Evolutionary conservation across 208 protist species (phyloP), one percentile per base, ranked within the genome.

Genomic region (Leptomonas pyrrhocoris): DNA sequence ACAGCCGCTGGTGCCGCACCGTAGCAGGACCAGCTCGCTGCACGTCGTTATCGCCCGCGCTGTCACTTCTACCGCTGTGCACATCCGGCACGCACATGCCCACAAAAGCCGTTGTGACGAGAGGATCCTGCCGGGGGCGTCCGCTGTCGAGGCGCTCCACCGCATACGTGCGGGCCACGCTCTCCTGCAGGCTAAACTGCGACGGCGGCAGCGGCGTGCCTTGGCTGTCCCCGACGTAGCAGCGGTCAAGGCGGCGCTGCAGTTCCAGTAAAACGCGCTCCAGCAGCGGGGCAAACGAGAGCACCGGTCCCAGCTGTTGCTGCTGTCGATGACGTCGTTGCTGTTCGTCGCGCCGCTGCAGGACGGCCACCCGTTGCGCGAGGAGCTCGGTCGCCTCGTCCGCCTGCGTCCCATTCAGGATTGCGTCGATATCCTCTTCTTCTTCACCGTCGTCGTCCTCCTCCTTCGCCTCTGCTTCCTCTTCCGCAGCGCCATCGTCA

Each of bases 201-300:
- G 83, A 86, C 19, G 84, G 80, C 42, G 57, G 56, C 28, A 77
- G 11, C 31, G 63, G 38, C 5, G 19, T n/a, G 50, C 71, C 63
- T 1, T n/a, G 11, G 27, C 54, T 60, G 63, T 86, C 68, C 16
- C 78, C 81, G 15, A 56, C 50, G 36, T 45, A 31, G 38, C 80
- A 68, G 27, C 86, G 78, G 30, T 61, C 38, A 6, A 83, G 45
- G 46, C 89, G 89, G 8, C 84, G 81, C n/a, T 88, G 84, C 23
- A 94, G 59, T 73, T 94, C 89, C 27, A 89, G 42, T n/a, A 88
- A 12, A n/a, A 85, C 59, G 8, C 77, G 68, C 21, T 80, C 62
- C 56, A 88, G 69, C 42, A 94, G 74, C 31, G 86, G 86, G 2
- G 80, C 74, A 31, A 81, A 83, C 34, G 83, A 61, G 30, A 91